phyloP scores from a whole-genome alignment of 2,329 filamentous ascomycete species.

The Phoma sp. region DNA sequence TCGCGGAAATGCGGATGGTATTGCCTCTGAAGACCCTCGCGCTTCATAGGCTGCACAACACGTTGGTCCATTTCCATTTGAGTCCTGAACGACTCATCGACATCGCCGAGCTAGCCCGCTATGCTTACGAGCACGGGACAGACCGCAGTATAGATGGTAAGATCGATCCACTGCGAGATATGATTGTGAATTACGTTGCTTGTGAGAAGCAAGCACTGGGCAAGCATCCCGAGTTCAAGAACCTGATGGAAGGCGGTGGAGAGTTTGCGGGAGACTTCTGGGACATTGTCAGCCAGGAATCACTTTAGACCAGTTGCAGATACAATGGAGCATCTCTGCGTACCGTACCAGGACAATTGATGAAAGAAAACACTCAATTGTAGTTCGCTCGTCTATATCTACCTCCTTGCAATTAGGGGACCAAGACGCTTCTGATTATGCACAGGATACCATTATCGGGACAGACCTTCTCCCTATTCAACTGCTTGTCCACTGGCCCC shows the following conservation, averaged over 20 bases:
- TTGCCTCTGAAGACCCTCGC: conserved; percentile 28
- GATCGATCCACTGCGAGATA: conserved; percentile 27
- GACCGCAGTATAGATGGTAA: conserved; percentile 17
- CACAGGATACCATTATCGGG: conserved; percentile 57
- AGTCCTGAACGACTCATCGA: conserved; percentile 29
- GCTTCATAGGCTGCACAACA: conserved; percentile 38
- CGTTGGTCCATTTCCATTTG: conserved; percentile 31
- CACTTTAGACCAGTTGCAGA: not conserved
- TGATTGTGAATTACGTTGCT: conserved; percentile 34
- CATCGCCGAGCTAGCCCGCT: conserved; percentile 32
- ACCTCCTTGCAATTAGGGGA: conserved; percentile 22
- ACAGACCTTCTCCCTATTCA: conserved; percentile 64
- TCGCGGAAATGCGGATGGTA: conserved; percentile 33
- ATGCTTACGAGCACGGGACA: conserved; percentile 26
- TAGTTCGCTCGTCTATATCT: not conserved
- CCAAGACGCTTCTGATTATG: conserved; percentile 51
- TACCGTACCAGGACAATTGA: too few relatives aligned
- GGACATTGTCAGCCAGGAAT: conserved; percentile 3
- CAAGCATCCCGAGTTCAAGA: conserved; percentile 22
- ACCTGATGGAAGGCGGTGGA: conserved; percentile 32
- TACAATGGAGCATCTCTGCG: too few relatives aligned
- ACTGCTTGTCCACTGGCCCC: conserved; percentile 64
- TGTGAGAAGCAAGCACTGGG: conserved; percentile 28
- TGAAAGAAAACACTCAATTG: too few relatives aligned
- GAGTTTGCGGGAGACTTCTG: conserved; percentile 35